These are phyloP conservation scores for Clavispora phyllophila DNA, from an alignment of 805 yeast genomes.

Conservation along the genomic window DNA sequence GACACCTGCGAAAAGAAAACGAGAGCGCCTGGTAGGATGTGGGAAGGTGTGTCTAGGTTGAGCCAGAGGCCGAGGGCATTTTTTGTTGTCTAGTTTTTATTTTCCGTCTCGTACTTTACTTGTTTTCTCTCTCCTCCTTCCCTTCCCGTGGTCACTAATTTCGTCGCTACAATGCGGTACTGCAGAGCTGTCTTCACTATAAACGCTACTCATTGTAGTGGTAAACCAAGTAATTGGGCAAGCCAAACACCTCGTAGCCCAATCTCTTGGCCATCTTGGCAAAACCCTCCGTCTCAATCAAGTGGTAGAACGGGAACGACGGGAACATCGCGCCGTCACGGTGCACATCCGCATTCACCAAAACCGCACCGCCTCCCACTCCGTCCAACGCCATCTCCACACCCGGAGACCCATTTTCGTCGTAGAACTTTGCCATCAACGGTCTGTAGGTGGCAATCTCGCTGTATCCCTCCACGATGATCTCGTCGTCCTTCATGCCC, in stretches of 20 bases:
- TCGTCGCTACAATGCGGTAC: too few relatives aligned
- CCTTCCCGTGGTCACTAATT: too few relatives aligned
- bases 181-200: neutral
- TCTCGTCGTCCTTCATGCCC: conserved; percentile 77
- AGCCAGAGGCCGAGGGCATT: too few relatives aligned
- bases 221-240: conserved; percentile 90
- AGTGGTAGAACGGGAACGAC: conserved; percentile 92
- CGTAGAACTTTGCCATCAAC: conserved; percentile 85
- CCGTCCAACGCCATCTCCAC: conserved; percentile 88
- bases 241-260: conserved; percentile 85
- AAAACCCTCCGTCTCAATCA: conserved; percentile 97
- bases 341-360: conserved; percentile 97
- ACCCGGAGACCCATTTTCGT: conserved; percentile 53
- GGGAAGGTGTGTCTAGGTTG: too few relatives aligned
- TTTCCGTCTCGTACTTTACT: too few relatives aligned
- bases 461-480: conserved; percentile 88
- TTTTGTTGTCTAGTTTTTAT: too few relatives aligned
- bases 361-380: conserved; percentile 95
- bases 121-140: too few relatives aligned
- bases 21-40: too few relatives aligned
- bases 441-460: conserved; percentile 94
- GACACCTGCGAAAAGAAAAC: too few relatives aligned
- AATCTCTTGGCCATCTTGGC: conserved; percentile 96
- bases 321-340: conserved; percentile 99
- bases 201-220: conserved; percentile 72